Evolutionary conservation across 2,329 filamentous ascomycete species (phyloP).

Genomic region (Leptosphaerulina australis): DNA sequence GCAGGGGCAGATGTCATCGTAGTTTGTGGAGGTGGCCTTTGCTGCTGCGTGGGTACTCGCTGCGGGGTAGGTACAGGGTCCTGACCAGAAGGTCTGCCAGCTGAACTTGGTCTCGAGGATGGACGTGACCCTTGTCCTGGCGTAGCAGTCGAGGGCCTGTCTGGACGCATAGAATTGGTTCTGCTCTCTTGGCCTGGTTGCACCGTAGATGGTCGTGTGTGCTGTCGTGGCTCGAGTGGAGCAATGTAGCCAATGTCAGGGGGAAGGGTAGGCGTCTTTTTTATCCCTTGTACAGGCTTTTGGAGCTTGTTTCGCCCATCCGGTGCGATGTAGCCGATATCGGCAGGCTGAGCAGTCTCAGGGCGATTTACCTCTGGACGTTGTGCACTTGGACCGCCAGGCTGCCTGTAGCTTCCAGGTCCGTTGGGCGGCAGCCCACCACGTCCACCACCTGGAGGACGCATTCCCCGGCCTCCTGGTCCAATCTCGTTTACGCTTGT

Average conservation of each 20-base stretch:
- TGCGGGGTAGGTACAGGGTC: constrained; percentile 35
- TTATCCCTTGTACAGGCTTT: constrained; percentile 40
- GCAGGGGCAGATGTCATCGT: constrained; percentile 12
- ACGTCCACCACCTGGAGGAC: constrained; percentile 38
- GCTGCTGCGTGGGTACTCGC: constrained; percentile 29
- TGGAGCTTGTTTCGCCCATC: constrained; percentile 55
- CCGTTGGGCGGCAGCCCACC: constrained; percentile 38
- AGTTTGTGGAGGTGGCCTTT: constrained; percentile 28
- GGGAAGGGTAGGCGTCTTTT: constrained; percentile 43
- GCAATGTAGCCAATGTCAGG: constrained; percentile 49
- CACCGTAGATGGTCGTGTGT: constrained; percentile 43
- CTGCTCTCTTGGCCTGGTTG: constrained; percentile 45
- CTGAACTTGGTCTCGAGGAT: constrained; percentile 36
- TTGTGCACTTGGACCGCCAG: constrained; percentile 47
- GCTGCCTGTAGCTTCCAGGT: constrained; percentile 46
- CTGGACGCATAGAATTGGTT: constrained; percentile 29
- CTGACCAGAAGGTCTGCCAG: constrained; percentile 37
- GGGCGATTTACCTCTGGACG: constrained; percentile 45
- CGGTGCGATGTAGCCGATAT: constrained; percentile 52
- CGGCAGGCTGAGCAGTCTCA: constrained; percentile 50
- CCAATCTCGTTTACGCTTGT: constrained; percentile 47
- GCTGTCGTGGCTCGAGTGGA: constrained; percentile 45
- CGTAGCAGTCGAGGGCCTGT: constrained; percentile 33
- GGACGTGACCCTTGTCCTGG: constrained; percentile 26
- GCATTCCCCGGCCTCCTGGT: constrained; percentile 36